These are phyloP conservation scores for Chaetomidium leptoderma DNA, from an alignment of 495 filamentous ascomycete species.

Conservation along the genomic window DNA sequence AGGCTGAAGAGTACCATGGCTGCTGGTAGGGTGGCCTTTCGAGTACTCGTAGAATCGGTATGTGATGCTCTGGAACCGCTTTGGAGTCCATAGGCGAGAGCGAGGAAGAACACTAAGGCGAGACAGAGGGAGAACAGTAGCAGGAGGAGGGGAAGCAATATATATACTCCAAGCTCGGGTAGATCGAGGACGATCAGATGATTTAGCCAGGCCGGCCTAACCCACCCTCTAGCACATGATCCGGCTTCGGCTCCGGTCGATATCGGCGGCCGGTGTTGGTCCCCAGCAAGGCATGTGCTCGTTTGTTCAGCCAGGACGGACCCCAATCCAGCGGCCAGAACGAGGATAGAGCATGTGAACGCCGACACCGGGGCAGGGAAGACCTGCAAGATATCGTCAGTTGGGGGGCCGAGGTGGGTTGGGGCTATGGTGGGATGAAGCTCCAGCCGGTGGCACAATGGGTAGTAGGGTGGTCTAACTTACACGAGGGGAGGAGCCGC, in stretches of 20 bases:
- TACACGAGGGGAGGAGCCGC: background rate
- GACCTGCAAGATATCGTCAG: background rate
- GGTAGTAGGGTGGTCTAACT: no score
- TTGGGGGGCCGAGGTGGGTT: background rate
- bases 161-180: background rate
- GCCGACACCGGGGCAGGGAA: background rate
- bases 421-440: no score
- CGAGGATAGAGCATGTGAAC: background rate
- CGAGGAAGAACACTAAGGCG: background rate
- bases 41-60: background rate
- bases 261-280: no score
- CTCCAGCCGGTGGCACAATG: no score
- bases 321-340: background rate
- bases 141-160: background rate
- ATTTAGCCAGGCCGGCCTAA: background rate
- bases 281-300: background rate
- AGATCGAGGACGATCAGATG: background rate
- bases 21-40: background rate
- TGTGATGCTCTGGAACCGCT: background rate
- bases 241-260: background rate
- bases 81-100: background rate
- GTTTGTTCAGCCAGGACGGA: background rate
- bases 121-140: background rate
- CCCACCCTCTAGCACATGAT: background rate
- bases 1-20: conserved; percentile 24